Evolutionary conservation across 2,329 filamentous ascomycete species (phyloP), one percentile per base, ranked within the genome.

Genomic region (Aspergillus texensis): DNA sequence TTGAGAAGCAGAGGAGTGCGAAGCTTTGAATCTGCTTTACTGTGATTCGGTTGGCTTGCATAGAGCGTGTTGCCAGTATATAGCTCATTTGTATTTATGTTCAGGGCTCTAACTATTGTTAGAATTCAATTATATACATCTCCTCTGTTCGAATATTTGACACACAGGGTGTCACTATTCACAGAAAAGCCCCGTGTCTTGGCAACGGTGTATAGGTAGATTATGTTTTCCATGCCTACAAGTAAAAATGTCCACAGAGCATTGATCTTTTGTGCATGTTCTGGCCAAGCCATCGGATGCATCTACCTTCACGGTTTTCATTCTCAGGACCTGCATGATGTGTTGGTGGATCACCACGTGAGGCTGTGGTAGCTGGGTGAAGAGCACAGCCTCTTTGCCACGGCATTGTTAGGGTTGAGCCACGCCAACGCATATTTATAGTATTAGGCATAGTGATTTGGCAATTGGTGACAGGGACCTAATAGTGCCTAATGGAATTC

Each of bases 1-100:
- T 84, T 78, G 83, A 83, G 78, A 75, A 79, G 55, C 78, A 78
- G 64, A 79, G 57, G 39, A 68, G 52, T 46, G 63, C 70, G 21
- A 76, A 75, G 66, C 72, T 77, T 65, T 76, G 62, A 72, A 24
- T 39, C 32, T 39, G 34, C 48, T 21, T 12, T 11, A 8, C 39
- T n/a, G 39, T n/a, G 16, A 41, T 10, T n/a, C 39, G n/a, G 8
- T 4, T 19, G 16, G 14, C 3, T 36, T 14, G 6, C 5, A 36
- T 36, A 16, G 34, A 36, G 34, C 5, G 0, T 36, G 34, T 16
- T 16, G 5, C 14, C 34, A n/a, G 16, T 30, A 30, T 19, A 52
- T 52, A 30, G 6, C 26, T 34, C 28, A 32, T 52, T 32, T 52
- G 28, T 52, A 32, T 32, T 34, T 24, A 52, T 6, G 6, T 26